Percentiles rank a stretch among this genome's conserved stretches.
Conservation (phyloP, 306 rosid species). For the Argentina anserina region DNA sequence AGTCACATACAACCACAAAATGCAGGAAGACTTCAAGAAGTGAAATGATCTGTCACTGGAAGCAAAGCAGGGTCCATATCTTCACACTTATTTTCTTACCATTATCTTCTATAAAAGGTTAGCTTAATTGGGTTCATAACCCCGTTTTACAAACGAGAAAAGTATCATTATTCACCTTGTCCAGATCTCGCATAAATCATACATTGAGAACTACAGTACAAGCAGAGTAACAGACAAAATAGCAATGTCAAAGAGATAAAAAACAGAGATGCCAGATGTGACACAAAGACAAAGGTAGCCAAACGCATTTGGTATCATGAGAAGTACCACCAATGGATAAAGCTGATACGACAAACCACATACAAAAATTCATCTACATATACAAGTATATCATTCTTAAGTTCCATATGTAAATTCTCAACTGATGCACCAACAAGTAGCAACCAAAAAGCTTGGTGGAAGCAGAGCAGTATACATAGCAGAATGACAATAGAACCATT, state of each 20-base stretch:
- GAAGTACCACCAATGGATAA: not conserved
- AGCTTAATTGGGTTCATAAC: not conserved
- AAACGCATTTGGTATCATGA: not conserved
- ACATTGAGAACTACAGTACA: not conserved
- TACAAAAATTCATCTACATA: not conserved
- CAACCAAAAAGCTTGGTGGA: not conserved
- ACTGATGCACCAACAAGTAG: not conserved
- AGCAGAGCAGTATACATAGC: not conserved
- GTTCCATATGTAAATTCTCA: not conserved
- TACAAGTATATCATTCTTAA: not conserved
- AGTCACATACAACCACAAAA: not conserved
- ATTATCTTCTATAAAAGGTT: not conserved
- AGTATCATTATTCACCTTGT: not conserved
- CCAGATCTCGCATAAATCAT: not conserved
- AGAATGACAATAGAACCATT: not conserved
- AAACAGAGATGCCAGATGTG: not conserved
- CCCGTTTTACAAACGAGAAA: not conserved
- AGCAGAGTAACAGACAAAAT: not conserved
- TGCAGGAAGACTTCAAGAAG: not conserved
- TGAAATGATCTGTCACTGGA: not conserved
- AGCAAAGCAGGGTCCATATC: not conserved
- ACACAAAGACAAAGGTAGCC: not conserved
- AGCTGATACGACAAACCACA: not conserved
- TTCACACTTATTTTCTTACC: not conserved
- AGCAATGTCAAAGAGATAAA: slow-evolving; percentile 1